These are phyloP conservation scores for Stemphylium lycopersici DNA, from an alignment of 2,329 filamentous ascomycete species.

Conservation along the genomic window DNA sequence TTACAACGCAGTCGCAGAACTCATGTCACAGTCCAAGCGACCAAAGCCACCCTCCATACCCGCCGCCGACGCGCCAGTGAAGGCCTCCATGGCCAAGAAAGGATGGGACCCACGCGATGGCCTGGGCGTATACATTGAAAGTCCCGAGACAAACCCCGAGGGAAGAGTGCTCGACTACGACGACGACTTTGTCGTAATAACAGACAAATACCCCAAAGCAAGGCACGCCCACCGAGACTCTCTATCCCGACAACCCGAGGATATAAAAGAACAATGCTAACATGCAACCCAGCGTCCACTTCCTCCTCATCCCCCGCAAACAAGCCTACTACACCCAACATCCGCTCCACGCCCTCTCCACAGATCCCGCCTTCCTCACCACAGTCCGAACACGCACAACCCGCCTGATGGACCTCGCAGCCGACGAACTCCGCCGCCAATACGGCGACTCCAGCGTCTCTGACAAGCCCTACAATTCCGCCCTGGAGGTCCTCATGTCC, in stretches of 20 bases:
- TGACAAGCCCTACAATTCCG: constrained; percentile 68
- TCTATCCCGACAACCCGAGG: no score
- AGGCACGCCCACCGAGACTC: constrained; percentile 17
- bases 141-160: constrained; percentile 66
- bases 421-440: constrained; percentile 72
- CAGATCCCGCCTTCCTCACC: constrained; percentile 69
- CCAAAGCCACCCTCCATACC: constrained; percentile 31
- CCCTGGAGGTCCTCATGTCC: constrained; percentile 54
- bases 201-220: constrained; percentile 83
- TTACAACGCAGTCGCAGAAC: constrained; percentile 52
- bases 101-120: constrained; percentile 59
- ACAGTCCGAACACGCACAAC: constrained; percentile 66
- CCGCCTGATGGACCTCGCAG: constrained; percentile 69
- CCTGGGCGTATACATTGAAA: constrained; percentile 69
- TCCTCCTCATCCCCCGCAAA: constrained; percentile 84
- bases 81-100: constrained; percentile 9
- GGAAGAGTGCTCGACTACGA: constrained; percentile 69
- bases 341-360: constrained; percentile 76
- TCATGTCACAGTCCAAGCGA: constrained; percentile 52
- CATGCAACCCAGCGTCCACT: constrained; percentile 68
- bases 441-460: constrained; percentile 68
- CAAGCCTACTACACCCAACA: constrained; percentile 65
- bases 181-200: constrained; percentile 75
- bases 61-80: constrained; percentile 6
- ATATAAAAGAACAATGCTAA: not conserved